Evolutionary conservation across 2,329 filamentous ascomycete species (phyloP).

Genomic region (Calonectria crousiana): DNA sequence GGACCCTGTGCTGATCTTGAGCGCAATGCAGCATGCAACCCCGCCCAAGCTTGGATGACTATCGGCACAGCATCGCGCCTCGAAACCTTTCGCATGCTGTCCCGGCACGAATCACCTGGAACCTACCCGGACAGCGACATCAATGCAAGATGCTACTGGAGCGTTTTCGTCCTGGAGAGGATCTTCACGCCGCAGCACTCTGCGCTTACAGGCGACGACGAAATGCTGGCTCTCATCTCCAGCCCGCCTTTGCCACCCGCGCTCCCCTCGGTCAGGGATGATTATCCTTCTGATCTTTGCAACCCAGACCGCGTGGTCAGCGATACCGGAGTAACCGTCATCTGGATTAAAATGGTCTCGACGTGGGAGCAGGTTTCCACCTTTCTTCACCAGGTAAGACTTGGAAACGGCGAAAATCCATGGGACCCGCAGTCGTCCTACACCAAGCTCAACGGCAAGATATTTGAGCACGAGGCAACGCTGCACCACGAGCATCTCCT

Average conservation of each 20-base stretch:
- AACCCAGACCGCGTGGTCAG: background rate
- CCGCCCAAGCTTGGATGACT: background rate
- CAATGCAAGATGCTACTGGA: background rate
- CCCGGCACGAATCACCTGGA: background rate
- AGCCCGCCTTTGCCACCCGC: background rate
- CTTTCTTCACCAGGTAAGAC: background rate
- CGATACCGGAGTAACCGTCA: background rate
- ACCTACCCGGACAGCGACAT: background rate
- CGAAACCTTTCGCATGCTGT: background rate
- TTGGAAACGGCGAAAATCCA: background rate
- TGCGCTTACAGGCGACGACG: background rate
- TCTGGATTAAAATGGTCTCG: conserved; percentile 1
- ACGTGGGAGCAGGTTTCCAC: background rate
- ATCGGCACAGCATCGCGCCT: background rate
- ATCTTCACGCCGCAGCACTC: background rate
- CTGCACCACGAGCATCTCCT: background rate
- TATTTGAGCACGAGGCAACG: background rate
- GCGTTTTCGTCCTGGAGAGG: background rate
- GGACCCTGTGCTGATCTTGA: background rate
- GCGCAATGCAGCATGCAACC: background rate
- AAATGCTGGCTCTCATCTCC: background rate
- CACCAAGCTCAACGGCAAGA: background rate
- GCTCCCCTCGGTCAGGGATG: background rate
- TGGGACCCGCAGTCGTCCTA: background rate
- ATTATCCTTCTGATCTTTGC: background rate